These are phyloP conservation scores for Phytophthora nicotianae DNA, from an alignment of 352 stramenopile genomes.

Conservation along the genomic window DNA sequence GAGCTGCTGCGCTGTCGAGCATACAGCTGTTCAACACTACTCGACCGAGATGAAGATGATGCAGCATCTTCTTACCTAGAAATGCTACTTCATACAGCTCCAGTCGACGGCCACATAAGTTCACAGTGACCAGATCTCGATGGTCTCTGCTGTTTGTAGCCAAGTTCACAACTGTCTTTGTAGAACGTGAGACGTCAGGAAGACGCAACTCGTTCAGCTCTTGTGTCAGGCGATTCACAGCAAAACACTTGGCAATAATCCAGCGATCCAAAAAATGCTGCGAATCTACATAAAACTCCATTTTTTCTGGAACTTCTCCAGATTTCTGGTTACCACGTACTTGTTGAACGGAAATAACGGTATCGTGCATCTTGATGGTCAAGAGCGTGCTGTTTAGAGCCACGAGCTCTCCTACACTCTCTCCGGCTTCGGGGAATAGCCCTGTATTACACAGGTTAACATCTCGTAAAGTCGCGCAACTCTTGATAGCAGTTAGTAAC, in stretches of 20 bases:
- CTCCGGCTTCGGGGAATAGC: constrained; percentile 60
- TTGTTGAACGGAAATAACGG: constrained; percentile 50
- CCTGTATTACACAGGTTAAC: constrained; percentile 64
- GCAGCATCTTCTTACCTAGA: constrained; percentile 68
- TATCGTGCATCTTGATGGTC: constrained; percentile 65
- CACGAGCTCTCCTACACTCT: constrained; percentile 63
- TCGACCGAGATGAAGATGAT: constrained; percentile 66
- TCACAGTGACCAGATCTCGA: constrained; percentile 50
- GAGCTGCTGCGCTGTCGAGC: constrained; percentile 55
- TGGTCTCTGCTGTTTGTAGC: constrained; percentile 17
- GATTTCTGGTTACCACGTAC: constrained; percentile 46
- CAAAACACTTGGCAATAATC: constrained; percentile 72
- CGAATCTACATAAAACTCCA: constrained; percentile 35
- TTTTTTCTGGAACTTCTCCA: constrained; percentile 26
- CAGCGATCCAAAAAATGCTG: constrained; percentile 65
- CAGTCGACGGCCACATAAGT: constrained; percentile 50
- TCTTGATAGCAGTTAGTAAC: constrained; percentile 55
- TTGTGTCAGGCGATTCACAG: constrained; percentile 64
- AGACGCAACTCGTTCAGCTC: constrained; percentile 63
- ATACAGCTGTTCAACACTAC: constrained; percentile 66
- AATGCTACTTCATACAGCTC: constrained; percentile 70
- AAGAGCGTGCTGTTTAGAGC: constrained; percentile 61
- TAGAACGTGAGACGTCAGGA: constrained; percentile 17
- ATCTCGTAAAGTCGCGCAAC: constrained; percentile 57
- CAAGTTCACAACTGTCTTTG: constrained; percentile 19